These are phyloP conservation scores for Zygoascus flipseniorum DNA, from an alignment of 805 yeast genomes.

Conservation along the genomic window DNA sequence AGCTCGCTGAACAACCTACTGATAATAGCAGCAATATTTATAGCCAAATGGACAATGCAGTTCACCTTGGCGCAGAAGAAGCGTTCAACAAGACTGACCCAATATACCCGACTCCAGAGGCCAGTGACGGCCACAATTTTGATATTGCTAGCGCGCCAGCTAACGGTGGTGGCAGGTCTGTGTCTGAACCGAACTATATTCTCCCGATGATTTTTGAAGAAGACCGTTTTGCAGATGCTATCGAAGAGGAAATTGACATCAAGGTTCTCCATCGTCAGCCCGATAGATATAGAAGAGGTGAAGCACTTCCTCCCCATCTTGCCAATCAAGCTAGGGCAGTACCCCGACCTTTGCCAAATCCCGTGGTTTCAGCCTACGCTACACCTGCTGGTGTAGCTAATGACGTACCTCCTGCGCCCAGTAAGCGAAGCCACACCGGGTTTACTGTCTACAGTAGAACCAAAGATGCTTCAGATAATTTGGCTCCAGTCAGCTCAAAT, in stretches of 20 bases:
- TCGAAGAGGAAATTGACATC: constrained; percentile 29
- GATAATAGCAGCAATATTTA: not conserved
- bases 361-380: not conserved
- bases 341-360: not conserved
- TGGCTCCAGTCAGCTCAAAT: not conserved
- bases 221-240: constrained; percentile 31
- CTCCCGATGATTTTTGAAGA: constrained; percentile 35
- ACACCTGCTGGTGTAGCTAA: not conserved
- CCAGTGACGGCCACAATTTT: not conserved
- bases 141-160: not conserved
- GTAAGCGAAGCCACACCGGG: constrained; percentile 6
- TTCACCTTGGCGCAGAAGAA: not conserved
- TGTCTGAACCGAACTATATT: constrained; percentile 11
- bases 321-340: constrained; percentile 1
- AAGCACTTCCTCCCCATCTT: not conserved
- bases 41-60: not conserved
- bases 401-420: not conserved
- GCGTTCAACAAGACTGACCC: not conserved
- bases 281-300: not conserved
- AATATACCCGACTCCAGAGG: not conserved
- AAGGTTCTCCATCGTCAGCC: constrained; percentile 16
- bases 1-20: not conserved
- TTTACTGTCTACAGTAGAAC: constrained; percentile 5
- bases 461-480: not conserved
- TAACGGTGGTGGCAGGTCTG: not conserved